phyloP scores from a whole-genome alignment of 2,329 filamentous ascomycete species.

The Hortaea sp. region DNA sequence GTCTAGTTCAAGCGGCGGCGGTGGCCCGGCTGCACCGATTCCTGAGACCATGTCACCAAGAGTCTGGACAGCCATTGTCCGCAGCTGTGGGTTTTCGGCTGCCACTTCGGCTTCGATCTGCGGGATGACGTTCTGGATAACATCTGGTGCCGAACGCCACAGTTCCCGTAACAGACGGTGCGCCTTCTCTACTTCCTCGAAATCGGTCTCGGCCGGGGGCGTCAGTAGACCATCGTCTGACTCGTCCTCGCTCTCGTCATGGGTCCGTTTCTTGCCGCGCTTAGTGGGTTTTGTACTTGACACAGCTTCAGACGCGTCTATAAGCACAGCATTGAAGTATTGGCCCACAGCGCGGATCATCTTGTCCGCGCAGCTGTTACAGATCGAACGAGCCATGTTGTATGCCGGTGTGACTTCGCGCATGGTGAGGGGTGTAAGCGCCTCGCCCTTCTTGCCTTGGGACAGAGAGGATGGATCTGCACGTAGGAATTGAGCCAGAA shows the following conservation, averaged over 20 bases:
- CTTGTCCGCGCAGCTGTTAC: slow-evolving; percentile 78
- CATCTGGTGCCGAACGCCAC: slow-evolving; percentile 81
- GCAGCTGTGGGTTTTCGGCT: slow-evolving; percentile 78
- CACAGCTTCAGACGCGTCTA: slow-evolving; percentile 55
- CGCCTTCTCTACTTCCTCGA: slow-evolving; percentile 80
- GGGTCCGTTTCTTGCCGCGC: slow-evolving; percentile 29
- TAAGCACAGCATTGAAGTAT: slow-evolving; percentile 94
- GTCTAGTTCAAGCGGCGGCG: slow-evolving; percentile 61
- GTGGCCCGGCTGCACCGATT: slow-evolving; percentile 82
- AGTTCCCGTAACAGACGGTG: slow-evolving; percentile 83
- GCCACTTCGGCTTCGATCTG: slow-evolving; percentile 87
- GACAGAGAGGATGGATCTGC: slow-evolving; percentile 57
- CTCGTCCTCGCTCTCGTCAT: slow-evolving; percentile 32
- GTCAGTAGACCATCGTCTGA: slow-evolving; percentile 30
- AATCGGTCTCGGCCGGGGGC: slow-evolving; percentile 65
- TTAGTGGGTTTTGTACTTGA: slow-evolving; percentile 30
- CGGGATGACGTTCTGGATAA: slow-evolving; percentile 86
- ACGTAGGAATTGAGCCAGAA: slow-evolving; percentile 90
- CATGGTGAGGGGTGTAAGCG: slow-evolving; percentile 27
- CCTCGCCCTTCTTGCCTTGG: slow-evolving; percentile 34
- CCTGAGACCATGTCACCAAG: slow-evolving; percentile 91
- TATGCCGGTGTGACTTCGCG: slow-evolving; percentile 89
- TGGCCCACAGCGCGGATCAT: slow-evolving; percentile 92
- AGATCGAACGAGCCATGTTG: slow-evolving; percentile 91
- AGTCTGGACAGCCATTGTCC: slow-evolving; percentile 82